Evolutionary conservation across 2,329 filamentous ascomycete genomes (phyloP), one percentile per base, ranked within the genome.

Genomic region (Verticillium tricorpus): DNA sequence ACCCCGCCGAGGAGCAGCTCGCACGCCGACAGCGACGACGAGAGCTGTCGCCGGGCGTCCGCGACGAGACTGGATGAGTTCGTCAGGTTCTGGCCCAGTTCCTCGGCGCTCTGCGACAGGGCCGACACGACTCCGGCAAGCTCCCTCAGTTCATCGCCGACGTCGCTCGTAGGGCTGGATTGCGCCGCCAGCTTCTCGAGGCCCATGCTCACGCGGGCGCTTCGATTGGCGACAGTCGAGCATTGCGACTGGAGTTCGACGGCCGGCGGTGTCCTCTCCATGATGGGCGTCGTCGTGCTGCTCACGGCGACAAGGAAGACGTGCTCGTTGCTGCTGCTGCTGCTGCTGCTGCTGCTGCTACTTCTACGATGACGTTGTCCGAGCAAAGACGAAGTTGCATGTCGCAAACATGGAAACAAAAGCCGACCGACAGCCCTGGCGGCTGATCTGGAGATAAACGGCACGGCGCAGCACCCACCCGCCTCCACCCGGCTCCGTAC

Each of bases 121-220:
- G 45, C 45, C n/a, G 19, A 25, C 45, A 52, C 45, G 8, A 52
- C 19, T 8, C 17, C n/a, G 8, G 45, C 45, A 8, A 52, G n/a
- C 45, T 52, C 45, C 19, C 19, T 22, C 45, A 52, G 12, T 19
- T 52, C 45, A 52, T 52, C 45, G 45, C 19, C 9, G 22, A 52
- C 19, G 45, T 22, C n/a, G 45, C 45, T 52, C 45, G 17, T 19
- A 4, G 45, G n/a, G 19, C 19, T 52, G n/a, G 19, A 12, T 19
- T 52, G 45, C 19, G 34, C 55, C 12, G 57, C 57, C 22, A 50
- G 25, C 57, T 58, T 58, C 25, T 58, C 57, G 19, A 58, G 39
- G 3, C 39, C 35, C 22, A 58, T 39, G 22, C 37, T 50, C 37
- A 58, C 25, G 14, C 39, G 57, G 22, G 57, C 57, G 57, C 57